Evolutionary conservation across 1,284 basidiomycete genomes (phyloP).

Genomic region (Vanrija sp.): DNA sequence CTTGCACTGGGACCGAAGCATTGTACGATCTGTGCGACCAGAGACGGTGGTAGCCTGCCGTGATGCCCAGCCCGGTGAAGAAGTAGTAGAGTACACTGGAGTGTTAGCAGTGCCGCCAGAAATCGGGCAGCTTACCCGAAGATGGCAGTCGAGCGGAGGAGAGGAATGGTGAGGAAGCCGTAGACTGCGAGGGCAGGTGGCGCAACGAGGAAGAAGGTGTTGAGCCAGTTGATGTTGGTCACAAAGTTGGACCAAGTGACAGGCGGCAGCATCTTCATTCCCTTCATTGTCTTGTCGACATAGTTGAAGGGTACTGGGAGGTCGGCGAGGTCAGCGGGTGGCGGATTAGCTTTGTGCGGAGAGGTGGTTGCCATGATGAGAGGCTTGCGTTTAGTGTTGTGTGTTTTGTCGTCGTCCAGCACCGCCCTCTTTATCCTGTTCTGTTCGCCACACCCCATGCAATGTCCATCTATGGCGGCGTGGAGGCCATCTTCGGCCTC

Average conservation of each 20-base stretch:
- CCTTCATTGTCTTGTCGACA: constrained; percentile 75
- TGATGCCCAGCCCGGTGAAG: constrained; percentile 71
- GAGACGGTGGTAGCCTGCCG: constrained; percentile 78
- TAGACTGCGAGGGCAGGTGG: constrained; percentile 68
- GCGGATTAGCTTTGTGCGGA: neutral
- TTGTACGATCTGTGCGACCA: constrained; percentile 92
- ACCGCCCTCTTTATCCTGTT: neutral
- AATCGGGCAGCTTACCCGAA: constrained; percentile 53
- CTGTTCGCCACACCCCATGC: too few relatives aligned
- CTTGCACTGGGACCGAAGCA: constrained; percentile 72
- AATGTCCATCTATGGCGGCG: too few relatives aligned
- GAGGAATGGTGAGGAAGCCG: constrained; percentile 60
- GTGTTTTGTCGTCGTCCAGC: neutral
- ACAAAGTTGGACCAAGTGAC: constrained; percentile 65
- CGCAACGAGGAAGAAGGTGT: constrained; percentile 68
- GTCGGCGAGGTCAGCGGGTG: constrained; percentile 11
- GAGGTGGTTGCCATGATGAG: neutral
- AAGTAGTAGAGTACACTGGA: constrained; percentile 69
- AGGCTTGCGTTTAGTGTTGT: too few relatives aligned
- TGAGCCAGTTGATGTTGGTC: constrained; percentile 70
- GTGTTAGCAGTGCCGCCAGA: neutral
- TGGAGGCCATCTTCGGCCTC: too few relatives aligned
- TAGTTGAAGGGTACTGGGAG: constrained; percentile 79
- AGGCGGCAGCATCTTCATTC: constrained; percentile 67
- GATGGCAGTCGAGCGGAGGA: constrained; percentile 64